These are phyloP conservation scores for Goffeauzyma gilvescens DNA, from an alignment of 768 basidiomycete species.

Conservation along the genomic window DNA sequence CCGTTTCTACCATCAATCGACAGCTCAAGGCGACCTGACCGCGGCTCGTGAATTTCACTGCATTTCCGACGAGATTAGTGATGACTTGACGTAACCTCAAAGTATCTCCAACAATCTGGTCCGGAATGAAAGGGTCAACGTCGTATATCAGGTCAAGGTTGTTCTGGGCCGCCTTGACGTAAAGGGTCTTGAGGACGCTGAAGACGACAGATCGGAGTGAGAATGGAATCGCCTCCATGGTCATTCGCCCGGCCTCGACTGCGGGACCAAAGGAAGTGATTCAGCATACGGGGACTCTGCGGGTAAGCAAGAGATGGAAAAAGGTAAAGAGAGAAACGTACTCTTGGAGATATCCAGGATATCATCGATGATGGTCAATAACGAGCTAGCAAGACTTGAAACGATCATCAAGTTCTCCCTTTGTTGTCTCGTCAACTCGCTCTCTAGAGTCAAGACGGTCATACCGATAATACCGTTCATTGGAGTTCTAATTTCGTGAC, in stretches of 20 bases:
- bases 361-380: conserved; percentile 93
- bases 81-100: conserved; percentile 85
- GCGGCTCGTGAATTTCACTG: conserved; percentile 91
- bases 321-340: conserved; percentile 35
- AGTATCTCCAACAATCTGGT: conserved; percentile 91
- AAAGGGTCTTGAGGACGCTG: conserved; percentile 90
- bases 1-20: conserved; percentile 53
- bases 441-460: conserved; percentile 93
- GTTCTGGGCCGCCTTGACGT: conserved; percentile 91
- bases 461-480: conserved; percentile 99
- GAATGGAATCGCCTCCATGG: conserved; percentile 97
- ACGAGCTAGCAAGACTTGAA: conserved; percentile 75
- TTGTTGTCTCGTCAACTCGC: conserved; percentile 81
- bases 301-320: too few relatives aligned
- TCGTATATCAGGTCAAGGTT: conserved; percentile 90
- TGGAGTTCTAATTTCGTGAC: conserved; percentile 53
- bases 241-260: conserved; percentile 99
- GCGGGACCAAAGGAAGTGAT: conserved; percentile 9
- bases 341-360: conserved; percentile 99
- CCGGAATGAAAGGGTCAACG: conserved; percentile 84
- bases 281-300: too few relatives aligned
- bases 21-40: conserved; percentile 83
- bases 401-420: conserved; percentile 88
- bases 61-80: conserved; percentile 85
- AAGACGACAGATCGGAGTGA: conserved; percentile 93